Conservation (phyloP, 2,329 filamentous ascomycete species). For the Teratosphaeria epicoccoides region DNA sequence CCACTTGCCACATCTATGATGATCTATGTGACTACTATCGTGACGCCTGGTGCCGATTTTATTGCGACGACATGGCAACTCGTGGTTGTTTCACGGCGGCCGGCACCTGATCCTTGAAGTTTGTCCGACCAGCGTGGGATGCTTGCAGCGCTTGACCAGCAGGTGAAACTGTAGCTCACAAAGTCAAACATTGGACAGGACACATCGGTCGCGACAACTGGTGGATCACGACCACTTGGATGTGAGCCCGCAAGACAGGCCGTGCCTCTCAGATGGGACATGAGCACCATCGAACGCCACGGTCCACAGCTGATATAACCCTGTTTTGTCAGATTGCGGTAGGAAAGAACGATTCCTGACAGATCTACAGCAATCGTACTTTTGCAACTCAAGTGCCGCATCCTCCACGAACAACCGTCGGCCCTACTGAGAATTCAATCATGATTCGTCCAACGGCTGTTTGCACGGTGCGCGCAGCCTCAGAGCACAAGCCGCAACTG, state of each 20-base stretch:
- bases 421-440: background rate
- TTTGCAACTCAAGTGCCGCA: background rate
- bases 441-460: background rate
- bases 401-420: background rate
- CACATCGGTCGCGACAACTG: too few relatives aligned
- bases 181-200: background rate
- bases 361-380: background rate
- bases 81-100: background rate
- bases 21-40: too few relatives aligned
- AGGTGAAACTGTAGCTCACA: background rate
- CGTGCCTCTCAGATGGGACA: background rate
- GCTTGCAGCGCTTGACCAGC: background rate
- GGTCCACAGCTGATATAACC: too few relatives aligned
- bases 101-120: background rate
- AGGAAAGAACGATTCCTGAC: background rate
- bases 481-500: background rate
- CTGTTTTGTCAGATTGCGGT: background rate
- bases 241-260: too few relatives aligned
- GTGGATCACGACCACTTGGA: too few relatives aligned
- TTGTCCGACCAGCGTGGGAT: background rate
- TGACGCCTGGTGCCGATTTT: background rate
- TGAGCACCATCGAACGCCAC: background rate
- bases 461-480: background rate
- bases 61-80: background rate
- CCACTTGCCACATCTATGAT: background rate